phyloP scores from a whole-genome alignment of 345 rosid genomes.

The Turnera subulata region DNA sequence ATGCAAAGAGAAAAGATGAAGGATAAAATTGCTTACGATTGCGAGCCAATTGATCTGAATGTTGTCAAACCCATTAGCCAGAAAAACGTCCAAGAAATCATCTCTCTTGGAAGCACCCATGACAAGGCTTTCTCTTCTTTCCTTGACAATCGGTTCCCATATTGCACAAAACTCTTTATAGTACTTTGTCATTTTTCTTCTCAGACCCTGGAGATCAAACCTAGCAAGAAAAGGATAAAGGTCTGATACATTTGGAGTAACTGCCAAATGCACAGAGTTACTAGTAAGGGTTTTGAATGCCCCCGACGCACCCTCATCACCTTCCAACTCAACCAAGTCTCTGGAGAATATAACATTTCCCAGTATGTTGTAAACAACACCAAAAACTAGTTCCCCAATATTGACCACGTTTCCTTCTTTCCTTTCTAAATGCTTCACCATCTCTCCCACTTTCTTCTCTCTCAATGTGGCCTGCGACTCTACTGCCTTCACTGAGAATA shows the following conservation, averaged over 20 bases:
- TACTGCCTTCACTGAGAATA: constrained; percentile 6
- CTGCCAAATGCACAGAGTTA: constrained; percentile 4
- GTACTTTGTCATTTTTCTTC: too few species aligned
- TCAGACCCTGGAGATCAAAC: constrained; percentile 23
- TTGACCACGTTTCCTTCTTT: constrained; percentile 9
- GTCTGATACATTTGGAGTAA: constrained; percentile 16
- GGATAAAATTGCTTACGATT: too few species aligned
- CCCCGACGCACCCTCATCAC: neutral
- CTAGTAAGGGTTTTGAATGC: neutral
- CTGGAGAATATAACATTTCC: neutral
- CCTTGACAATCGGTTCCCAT: constrained; percentile 10
- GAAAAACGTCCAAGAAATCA: constrained; percentile 23
- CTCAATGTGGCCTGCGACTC: constrained; percentile 5
- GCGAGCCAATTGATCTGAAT: too few species aligned
- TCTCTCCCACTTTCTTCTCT: constrained; percentile 4
- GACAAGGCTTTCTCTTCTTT: constrained; percentile 9
- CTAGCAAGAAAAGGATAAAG: constrained; percentile 13
- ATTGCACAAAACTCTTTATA: neutral
- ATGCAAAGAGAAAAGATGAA: constrained; percentile 1
- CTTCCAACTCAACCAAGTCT: neutral
- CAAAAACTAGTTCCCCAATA: constrained; percentile 11
- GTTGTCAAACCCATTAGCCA: constrained; percentile 7
- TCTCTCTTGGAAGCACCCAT: neutral
- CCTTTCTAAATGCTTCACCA: constrained; percentile 4
- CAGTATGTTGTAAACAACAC: neutral